Evolutionary conservation across 345 rosid species (phyloP).

Genomic region (Mangifera indica): DNA sequence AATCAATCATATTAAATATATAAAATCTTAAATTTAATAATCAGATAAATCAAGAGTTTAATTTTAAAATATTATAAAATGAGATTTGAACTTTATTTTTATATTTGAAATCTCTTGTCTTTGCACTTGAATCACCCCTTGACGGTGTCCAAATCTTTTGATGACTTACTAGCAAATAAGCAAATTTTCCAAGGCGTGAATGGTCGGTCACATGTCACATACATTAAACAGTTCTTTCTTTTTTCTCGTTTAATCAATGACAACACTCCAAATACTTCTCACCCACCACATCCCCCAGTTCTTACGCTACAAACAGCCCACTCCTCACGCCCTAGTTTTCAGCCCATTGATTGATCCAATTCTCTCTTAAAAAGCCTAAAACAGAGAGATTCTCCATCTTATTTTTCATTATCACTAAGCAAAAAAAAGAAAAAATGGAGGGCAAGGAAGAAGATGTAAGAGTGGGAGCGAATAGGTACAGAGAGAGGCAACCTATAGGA

Average conservation of each 20-base stretch:
- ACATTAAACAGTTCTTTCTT: background rate
- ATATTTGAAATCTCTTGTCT: too few relatives aligned
- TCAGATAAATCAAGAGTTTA: too few relatives aligned
- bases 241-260: constrained; percentile 13
- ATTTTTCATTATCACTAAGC: background rate
- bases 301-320: constrained; percentile 25
- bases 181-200: constrained; percentile 10
- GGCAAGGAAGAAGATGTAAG: constrained; percentile 40
- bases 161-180: constrained; percentile 20
- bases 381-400: too few relatives aligned
- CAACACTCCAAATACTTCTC: constrained; percentile 1
- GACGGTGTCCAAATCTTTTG: too few relatives aligned
- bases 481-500: constrained; percentile 39
- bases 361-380: constrained; percentile 2
- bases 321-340: background rate
- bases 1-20: too few relatives aligned
- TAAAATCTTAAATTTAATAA: too few relatives aligned
- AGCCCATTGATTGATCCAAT: constrained; percentile 13
- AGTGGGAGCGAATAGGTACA: constrained; percentile 37
- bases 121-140: too few relatives aligned
- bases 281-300: constrained; percentile 10
- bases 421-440: constrained; percentile 25
- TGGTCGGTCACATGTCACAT: constrained; percentile 34
- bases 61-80: too few relatives aligned
- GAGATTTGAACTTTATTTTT: too few relatives aligned